A percentile compares a stretch with the other conserved stretches of the same genome.
Conservation (phyloP, 805 yeast genomes). For the Wickerhamiella cacticola region DNA sequence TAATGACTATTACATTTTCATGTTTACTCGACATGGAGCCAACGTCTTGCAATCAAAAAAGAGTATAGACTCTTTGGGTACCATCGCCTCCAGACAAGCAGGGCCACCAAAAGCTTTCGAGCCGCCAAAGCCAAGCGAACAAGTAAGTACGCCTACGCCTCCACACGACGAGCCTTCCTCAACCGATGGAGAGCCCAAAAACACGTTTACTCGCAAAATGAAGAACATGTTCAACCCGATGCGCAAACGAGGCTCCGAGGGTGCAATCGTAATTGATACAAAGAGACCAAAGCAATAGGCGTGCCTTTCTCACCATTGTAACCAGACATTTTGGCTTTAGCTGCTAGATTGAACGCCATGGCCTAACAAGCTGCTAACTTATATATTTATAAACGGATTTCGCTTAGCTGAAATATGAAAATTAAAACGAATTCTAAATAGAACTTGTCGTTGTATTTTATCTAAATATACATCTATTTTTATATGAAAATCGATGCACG, state of each 20-base stretch:
- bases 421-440: too few relatives aligned
- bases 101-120: neutral
- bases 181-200: neutral
- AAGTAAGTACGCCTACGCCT: neutral
- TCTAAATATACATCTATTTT: too few relatives aligned
- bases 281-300: constrained; percentile 7
- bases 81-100: neutral
- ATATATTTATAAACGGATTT: too few relatives aligned
- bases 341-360: too few relatives aligned
- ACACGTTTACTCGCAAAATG: constrained; percentile 4
- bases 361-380: too few relatives aligned
- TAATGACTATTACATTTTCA: constrained; percentile 27
- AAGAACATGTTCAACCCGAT: constrained; percentile 7
- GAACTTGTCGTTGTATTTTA: too few relatives aligned
- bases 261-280: neutral
- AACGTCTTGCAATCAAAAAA: neutral
- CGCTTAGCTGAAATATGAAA: too few relatives aligned
- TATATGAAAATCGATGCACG: too few relatives aligned
- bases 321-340: too few relatives aligned
- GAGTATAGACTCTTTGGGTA: neutral
- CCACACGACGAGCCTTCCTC: constrained; percentile 1
- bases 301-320: neutral
- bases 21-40: constrained; percentile 24
- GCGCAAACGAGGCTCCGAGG: constrained; percentile 8
- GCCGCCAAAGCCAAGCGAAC: neutral